Evolutionary conservation across 495 filamentous ascomycete species (phyloP), one percentile per base, ranked within the genome.

Genomic region (Penicillium parvum): DNA sequence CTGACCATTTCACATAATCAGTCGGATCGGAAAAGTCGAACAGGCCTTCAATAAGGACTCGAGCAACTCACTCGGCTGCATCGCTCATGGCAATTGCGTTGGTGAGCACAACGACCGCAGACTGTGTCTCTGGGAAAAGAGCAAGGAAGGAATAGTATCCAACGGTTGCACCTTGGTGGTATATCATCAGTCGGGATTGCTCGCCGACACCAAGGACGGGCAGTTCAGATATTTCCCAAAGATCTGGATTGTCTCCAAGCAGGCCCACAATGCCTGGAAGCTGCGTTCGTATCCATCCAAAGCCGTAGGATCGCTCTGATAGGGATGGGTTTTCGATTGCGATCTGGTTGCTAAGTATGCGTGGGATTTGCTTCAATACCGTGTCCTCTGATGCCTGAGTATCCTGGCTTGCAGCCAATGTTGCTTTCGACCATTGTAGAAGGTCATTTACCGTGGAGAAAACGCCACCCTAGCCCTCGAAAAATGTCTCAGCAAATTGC

Each of bases 91-190:
- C 18, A 14, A 10, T 34, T 8, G 40, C 16, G 30, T 43, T 43
- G 16, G 29, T 34, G 12, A 43, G 40, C 8, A 43, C 40, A 1
- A 43, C 40, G 2, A 43, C 40, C 7, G 40, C 40, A 1, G 40
- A 43, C 29, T 43, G 29, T 3, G 40, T 43, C 15, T 43, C 40
- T 9, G 40, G 40, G 18, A 43, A 43, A 3, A 43, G n/a, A 32
- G 40, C 40, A 21, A 34, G 29, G 30, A 43, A 43, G 0, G 40
- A 43, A 15, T 18, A 43, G 11, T 43, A 43, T 8, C 40, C 40
- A 1, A 21, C 28, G 0, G 14, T 21, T 32, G n/a, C 29, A 2
- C 40, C 40, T 43, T 43, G 40, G 2, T 43, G 40, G 26, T 43
- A 43, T 1, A 43, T 35, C 28, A 43, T 43, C 5, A 43, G 40